Evolutionary conservation across 1,284 basidiomycete species (phyloP).

Genomic region (Pisolithus thermaeus): DNA sequence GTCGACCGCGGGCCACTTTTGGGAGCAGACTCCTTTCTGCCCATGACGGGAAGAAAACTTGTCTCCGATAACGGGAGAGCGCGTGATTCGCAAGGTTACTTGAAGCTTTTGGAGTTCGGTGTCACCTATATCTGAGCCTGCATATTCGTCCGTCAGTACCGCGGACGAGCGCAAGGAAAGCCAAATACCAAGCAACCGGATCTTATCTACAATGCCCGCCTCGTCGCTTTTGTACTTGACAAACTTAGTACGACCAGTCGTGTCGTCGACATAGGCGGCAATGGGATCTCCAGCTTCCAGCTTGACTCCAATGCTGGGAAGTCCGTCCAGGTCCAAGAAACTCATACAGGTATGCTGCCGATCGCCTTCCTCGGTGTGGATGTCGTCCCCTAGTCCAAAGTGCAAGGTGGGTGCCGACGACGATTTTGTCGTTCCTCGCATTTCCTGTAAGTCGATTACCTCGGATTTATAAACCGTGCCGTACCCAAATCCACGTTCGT

Average conservation of each 20-base stretch:
- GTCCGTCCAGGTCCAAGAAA: slow-evolving; percentile 79
- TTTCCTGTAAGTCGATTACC: slow-evolving; percentile 85
- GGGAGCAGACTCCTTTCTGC: slow-evolving; percentile 99
- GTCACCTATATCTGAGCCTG: slow-evolving; percentile 84
- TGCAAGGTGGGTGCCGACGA: slow-evolving; percentile 58
- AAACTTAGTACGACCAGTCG: slow-evolving; percentile 76
- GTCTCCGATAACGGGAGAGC: slow-evolving; percentile 97
- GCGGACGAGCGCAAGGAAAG: background rate
- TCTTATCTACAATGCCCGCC: slow-evolving; percentile 84
- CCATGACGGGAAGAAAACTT: slow-evolving; percentile 99
- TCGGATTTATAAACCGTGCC: slow-evolving; percentile 97
- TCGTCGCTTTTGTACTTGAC: slow-evolving; percentile 99
- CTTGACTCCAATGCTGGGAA: slow-evolving; percentile 74
- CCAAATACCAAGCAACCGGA: slow-evolving; percentile 78
- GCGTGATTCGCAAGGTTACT: slow-evolving; percentile 89
- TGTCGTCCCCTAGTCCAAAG: slow-evolving; percentile 84
- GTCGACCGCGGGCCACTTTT: slow-evolving; percentile 97
- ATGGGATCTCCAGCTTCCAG: slow-evolving; percentile 75
- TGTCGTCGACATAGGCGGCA: slow-evolving; percentile 87
- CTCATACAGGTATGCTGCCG: slow-evolving; percentile 51
- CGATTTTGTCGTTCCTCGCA: slow-evolving; percentile 59
- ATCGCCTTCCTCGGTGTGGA: slow-evolving; percentile 52
- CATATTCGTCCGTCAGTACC: slow-evolving; percentile 5
- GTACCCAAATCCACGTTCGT: slow-evolving; percentile 97
- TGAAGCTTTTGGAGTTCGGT: slow-evolving; percentile 90